Base-by-base conservation (phyloP, 2,329 filamentous ascomycete genomes). In the Dryadomyces sulphureus region DNA sequence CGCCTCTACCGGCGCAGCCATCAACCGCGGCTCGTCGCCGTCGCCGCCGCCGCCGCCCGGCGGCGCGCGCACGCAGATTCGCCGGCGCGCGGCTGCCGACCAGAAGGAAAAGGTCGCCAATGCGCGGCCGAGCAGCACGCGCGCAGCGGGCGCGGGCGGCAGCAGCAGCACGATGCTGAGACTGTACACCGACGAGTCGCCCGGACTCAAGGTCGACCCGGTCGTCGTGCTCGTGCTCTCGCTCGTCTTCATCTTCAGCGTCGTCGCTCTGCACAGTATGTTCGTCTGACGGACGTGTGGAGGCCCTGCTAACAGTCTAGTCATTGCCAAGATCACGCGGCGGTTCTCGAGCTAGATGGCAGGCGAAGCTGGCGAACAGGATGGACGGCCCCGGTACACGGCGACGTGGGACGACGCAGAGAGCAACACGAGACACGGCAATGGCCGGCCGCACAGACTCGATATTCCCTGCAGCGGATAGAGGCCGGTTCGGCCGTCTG, bases 91-190 rank as follows among this genome's bases (percentile, higher is more conserved):
- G 38, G 92, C 92, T 25, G 90, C 90, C 58, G 92, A 96, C 65
- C 85, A 94, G 70, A 94, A 94, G 67, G 92, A 96, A 69, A 92
- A 93, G 69, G 79, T 90, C 57, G 89, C 90, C 60, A 98, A 94
- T 82, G 84, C 79, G 54, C 77, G 92, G 56, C 92, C 92, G 43
- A 85, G 81, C 64, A 94, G 85, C 70, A 98, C 92, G 54, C 79
- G 92, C 58, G 81, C 90, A 35, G 92, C 92, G 30, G 92, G 92
- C 56, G 92, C 92, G 17, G 92, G 92, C 55, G 92, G 92, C 54
- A 95, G 88, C 63, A 94, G 84, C 65, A 94, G 87, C 70, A 98
- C 92, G 45, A 98, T 98, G 92, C 74, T 98, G 71, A 90, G 79
- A 67, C 81, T 98, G 39, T 98, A 98, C 79, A 98, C 92, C 48